Percentiles rank a stretch among this genome's conserved stretches.
Evolutionary conservation across 805 yeast species (phyloP).

Genomic region (Monosporozyma aquatica): DNA sequence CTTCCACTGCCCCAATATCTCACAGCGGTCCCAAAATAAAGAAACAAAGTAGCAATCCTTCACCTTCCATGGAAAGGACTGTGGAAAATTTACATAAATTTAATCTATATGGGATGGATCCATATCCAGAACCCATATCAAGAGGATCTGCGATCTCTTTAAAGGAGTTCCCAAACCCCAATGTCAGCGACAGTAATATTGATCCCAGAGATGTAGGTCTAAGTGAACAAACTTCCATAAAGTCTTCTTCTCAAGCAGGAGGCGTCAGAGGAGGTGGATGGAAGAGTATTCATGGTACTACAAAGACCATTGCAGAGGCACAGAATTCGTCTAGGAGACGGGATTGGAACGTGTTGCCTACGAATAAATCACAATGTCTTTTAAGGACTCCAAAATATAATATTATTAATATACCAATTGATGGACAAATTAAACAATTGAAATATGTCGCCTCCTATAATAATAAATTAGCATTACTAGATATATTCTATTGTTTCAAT

Average conservation of each 20-base stretch:
- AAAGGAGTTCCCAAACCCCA: not conserved
- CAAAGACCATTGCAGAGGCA: slow-evolving; percentile 1
- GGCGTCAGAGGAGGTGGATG: not conserved
- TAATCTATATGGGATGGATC: not conserved
- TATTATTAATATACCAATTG: slow-evolving; percentile 13
- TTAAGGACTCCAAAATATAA: slow-evolving; percentile 13
- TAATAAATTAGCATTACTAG: slow-evolving; percentile 17
- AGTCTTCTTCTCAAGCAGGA: not conserved
- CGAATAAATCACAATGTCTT: slow-evolving; percentile 13
- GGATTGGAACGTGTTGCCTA: slow-evolving; percentile 25
- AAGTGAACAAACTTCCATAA: not conserved
- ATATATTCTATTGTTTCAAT: slow-evolving; percentile 22
- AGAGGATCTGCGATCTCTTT: not conserved
- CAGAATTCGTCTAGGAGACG: slow-evolving; percentile 5
- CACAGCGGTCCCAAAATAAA: no score
- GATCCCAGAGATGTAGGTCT: not conserved
- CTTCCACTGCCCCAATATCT: not conserved
- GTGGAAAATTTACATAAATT: slow-evolving; percentile 1
- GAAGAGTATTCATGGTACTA: slow-evolving; percentile 1
- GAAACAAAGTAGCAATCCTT: no score
- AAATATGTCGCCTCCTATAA: slow-evolving; percentile 23
- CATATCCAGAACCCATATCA: not conserved
- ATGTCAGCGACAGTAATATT: not conserved
- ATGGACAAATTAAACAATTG: slow-evolving; percentile 20
- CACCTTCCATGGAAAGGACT: not conserved